Evolutionary conservation across 176 grass and related monocot genomes (phyloP).

Genomic region (Rhynchospora pubera): DNA sequence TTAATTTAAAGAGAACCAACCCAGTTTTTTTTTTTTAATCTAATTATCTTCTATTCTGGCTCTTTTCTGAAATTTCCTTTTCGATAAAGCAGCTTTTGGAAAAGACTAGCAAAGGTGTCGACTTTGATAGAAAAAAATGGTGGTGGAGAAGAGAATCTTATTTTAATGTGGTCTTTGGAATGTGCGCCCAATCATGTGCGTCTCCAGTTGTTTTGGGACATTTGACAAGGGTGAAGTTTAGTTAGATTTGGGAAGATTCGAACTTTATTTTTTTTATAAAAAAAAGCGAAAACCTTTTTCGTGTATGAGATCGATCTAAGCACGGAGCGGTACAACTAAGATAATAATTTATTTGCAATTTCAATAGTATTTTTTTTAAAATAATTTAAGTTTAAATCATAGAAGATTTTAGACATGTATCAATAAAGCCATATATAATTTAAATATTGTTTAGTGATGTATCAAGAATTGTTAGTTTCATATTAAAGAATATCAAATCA

Average conservation of each 20-base stretch:
- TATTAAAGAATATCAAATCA: too few species aligned
- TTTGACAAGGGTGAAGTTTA: neutral
- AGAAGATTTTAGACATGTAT: too few species aligned
- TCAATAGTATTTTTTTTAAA: too few species aligned
- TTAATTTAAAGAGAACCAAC: neutral
- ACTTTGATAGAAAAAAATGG: neutral
- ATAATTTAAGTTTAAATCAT: too few species aligned
- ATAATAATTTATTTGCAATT: too few species aligned
- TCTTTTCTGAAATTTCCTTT: neutral
- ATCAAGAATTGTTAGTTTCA: too few species aligned
- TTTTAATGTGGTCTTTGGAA: neutral
- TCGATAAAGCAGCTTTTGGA: neutral
- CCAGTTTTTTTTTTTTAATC: neutral
- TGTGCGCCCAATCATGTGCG: neutral
- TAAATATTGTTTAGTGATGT: too few species aligned
- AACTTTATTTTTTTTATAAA: too few species aligned
- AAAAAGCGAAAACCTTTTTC: too few species aligned
- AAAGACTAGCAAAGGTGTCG: neutral
- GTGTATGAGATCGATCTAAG: too few species aligned
- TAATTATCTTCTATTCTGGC: neutral
- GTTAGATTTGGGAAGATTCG: neutral
- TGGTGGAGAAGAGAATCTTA: constrained; percentile 9
- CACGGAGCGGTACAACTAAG: too few species aligned
- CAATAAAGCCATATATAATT: too few species aligned
- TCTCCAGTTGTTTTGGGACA: neutral